phyloP scores from a whole-genome alignment of 805 yeast genomes.

The Candida anglica region DNA sequence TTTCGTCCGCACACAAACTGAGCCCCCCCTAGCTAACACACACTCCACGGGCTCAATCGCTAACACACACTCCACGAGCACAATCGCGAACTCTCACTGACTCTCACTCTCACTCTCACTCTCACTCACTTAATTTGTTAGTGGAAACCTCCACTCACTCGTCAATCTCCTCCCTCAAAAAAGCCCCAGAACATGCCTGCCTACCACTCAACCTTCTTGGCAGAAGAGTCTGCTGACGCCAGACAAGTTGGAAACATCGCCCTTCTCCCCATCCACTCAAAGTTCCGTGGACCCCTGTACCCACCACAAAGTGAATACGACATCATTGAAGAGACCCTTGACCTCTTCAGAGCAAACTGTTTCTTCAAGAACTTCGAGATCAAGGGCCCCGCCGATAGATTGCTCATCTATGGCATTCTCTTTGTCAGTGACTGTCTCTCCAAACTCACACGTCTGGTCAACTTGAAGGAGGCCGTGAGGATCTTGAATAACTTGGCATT shows the following conservation, averaged over 20 bases:
- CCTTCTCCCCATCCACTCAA: constrained; percentile 79
- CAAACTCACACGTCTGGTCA: constrained; percentile 47
- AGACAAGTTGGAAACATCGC: constrained; percentile 76
- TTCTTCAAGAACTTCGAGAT: constrained; percentile 96
- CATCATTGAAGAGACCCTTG: constrained; percentile 86
- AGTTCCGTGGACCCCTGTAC: constrained; percentile 87
- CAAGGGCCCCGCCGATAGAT: constrained; percentile 90
- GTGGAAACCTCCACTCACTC: too few species aligned
- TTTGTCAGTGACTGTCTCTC: constrained; percentile 82
- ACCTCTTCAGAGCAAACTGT: constrained; percentile 91
- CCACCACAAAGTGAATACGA: constrained; percentile 73
- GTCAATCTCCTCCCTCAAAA: too few species aligned
- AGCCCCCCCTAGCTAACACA: too few species aligned
- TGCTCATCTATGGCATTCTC: constrained; percentile 88
- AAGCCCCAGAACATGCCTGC: constrained; percentile 65
- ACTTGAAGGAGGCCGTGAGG: constrained; percentile 57
- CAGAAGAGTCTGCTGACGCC: constrained; percentile 52
- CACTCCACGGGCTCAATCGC: too few species aligned
- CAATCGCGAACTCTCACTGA: background rate
- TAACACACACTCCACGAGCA: too few species aligned
- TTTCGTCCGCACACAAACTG: too few species aligned
- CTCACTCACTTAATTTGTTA: too few species aligned
- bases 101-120: background rate
- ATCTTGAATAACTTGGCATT: constrained; percentile 79
- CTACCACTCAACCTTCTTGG: constrained; percentile 74